Evolutionary conservation across 306 rosid species (phyloP).

Genomic region (Phaseolus lunatus): DNA sequence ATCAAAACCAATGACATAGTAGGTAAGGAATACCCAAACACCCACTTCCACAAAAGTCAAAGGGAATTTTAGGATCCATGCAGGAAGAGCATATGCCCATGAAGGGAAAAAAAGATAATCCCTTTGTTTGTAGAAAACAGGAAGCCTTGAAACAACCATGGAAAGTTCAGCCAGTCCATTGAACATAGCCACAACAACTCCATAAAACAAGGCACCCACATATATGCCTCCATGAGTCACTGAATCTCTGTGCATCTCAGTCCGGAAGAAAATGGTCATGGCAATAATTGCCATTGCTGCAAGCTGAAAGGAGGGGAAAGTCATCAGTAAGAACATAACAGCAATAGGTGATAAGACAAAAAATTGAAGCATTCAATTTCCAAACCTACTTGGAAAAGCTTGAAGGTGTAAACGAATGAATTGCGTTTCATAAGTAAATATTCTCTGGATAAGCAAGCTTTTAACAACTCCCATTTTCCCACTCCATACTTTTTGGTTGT

Average conservation of each 20-base stretch:
- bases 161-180: constrained; percentile 69
- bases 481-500: constrained; percentile 60
- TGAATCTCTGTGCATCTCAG: constrained; percentile 65
- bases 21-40: constrained; percentile 66
- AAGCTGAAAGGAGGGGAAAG: constrained; percentile 41
- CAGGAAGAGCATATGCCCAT: constrained; percentile 69
- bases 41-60: constrained; percentile 56
- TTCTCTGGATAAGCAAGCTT: constrained; percentile 68
- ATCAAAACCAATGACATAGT: constrained; percentile 75
- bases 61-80: constrained; percentile 68
- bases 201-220: constrained; percentile 61
- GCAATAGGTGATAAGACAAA: neutral
- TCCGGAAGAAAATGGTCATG: constrained; percentile 64
- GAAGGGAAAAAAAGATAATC: constrained; percentile 65
- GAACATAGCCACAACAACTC: constrained; percentile 57
- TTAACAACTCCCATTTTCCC: constrained; percentile 53
- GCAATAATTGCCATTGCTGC: constrained; percentile 56
- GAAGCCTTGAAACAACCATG: constrained; percentile 61
- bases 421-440: constrained; percentile 72
- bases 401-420: constrained; percentile 68
- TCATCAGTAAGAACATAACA: neutral
- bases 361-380: constrained; percentile 16
- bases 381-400: constrained; percentile 61
- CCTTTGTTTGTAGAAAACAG: constrained; percentile 73
- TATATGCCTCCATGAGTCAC: constrained; percentile 60